A percentile compares a stretch with the other conserved stretches of the same genome.
Evolutionary conservation across 306 rosid genomes (phyloP).

Genomic region (Luffa acutangula): DNA sequence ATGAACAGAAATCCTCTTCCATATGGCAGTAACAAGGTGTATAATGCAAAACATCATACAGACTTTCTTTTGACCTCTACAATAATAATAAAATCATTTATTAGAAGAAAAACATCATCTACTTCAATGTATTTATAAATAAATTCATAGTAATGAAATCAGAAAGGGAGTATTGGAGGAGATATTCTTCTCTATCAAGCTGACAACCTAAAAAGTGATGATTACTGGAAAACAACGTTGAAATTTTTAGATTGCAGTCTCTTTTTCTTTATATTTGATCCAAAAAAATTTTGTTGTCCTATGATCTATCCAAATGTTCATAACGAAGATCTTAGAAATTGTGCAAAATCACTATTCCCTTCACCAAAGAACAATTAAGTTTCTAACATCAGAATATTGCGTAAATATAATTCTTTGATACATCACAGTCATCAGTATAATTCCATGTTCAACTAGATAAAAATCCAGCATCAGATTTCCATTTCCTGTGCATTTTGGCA

Average conservation of each 20-base stretch:
- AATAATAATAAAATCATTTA: constrained; percentile 8
- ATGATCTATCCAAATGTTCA: neutral
- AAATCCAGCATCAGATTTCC: neutral
- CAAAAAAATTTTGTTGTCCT: neutral
- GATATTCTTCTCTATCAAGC: neutral
- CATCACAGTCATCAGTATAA: neutral
- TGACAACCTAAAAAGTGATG: neutral
- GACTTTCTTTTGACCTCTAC: constrained; percentile 76
- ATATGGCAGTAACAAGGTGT: constrained; percentile 54
- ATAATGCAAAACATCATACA: constrained; percentile 59
- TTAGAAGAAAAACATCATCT: neutral
- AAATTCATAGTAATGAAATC: neutral
- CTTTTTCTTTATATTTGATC: neutral
- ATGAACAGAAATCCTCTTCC: constrained; percentile 56
- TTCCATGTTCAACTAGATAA: neutral
- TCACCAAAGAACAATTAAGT: neutral
- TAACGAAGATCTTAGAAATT: neutral
- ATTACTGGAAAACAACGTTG: neutral
- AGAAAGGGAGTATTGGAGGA: neutral
- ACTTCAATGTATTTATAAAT: neutral
- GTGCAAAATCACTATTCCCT: neutral
- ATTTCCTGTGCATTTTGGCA: neutral
- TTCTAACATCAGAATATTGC: neutral
- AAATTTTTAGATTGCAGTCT: neutral
- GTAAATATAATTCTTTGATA: neutral